A percentile compares a stretch with the other conserved stretches of the same genome.
These are phyloP conservation scores for Nakaseomyces delphensis DNA, from an alignment of 1,139 yeast genomes.

Conservation along the genomic window DNA sequence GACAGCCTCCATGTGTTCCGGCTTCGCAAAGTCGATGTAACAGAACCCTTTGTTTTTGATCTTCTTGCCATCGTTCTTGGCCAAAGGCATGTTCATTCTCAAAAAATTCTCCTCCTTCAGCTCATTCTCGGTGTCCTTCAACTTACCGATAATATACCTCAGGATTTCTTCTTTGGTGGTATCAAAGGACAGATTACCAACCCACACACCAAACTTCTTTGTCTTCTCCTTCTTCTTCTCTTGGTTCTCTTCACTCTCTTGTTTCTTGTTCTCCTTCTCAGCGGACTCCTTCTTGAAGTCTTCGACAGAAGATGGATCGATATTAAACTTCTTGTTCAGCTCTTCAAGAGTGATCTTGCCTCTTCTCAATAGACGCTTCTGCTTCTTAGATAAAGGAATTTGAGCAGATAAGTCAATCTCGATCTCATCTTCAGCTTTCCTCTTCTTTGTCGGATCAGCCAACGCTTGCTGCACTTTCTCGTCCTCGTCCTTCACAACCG, in stretches of 20 bases:
- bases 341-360: conserved; percentile 60
- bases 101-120: conserved; percentile 42
- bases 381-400: conserved; percentile 84
- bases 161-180: conserved; percentile 69
- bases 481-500: conserved; percentile 8
- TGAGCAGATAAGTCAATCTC: conserved; percentile 73
- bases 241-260: conserved; percentile 15
- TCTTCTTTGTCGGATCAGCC: conserved; percentile 31
- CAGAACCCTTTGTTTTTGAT: conserved; percentile 72
- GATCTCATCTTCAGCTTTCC: conserved; percentile 45
- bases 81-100: conserved; percentile 59
- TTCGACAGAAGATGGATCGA: conserved; percentile 33
- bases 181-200: conserved; percentile 84
- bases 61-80: conserved; percentile 42
- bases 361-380: conserved; percentile 70
- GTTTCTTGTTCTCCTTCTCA: conserved; percentile 17
- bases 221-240: conserved; percentile 18
- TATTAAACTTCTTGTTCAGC: conserved; percentile 39
- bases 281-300: conserved; percentile 31
- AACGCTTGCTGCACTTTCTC: conserved; percentile 25
- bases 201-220: conserved; percentile 72
- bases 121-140: conserved; percentile 37
- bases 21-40: conserved; percentile 70
- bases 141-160: conserved; percentile 55
- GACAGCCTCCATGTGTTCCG: conserved; percentile 54